Percentiles rank a stretch among this genome's conserved stretches.
Conservation (phyloP, 2,329 filamentous ascomycete species). For the Monosporascus ibericus region DNA sequence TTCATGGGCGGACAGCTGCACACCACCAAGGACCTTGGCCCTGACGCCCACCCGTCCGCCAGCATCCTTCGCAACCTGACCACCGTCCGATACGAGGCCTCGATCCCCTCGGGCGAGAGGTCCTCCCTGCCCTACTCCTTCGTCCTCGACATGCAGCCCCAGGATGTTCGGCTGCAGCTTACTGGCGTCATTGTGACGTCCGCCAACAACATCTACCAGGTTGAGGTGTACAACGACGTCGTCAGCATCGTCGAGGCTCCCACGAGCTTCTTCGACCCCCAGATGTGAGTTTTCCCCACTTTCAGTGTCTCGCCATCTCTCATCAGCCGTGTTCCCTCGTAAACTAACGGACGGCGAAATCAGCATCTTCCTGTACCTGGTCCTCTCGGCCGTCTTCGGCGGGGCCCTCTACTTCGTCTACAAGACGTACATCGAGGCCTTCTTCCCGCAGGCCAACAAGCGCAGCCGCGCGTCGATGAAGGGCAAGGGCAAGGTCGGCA, state of each 20-base stretch:
- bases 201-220: slow-evolving; percentile 65
- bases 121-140: slow-evolving; percentile 78
- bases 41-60: slow-evolving; percentile 39
- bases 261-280: slow-evolving; percentile 86
- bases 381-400: slow-evolving; percentile 72
- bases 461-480: slow-evolving; percentile 55
- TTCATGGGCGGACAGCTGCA: slow-evolving; percentile 72
- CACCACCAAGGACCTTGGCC: slow-evolving; percentile 46
- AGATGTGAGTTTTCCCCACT: slow-evolving; percentile 63
- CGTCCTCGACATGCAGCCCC: slow-evolving; percentile 84
- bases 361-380: slow-evolving; percentile 95
- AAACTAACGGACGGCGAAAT: too few species aligned
- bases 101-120: slow-evolving; percentile 69
- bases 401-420: slow-evolving; percentile 94
- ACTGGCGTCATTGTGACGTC: slow-evolving; percentile 65
- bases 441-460: slow-evolving; percentile 82
- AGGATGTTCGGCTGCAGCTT: slow-evolving; percentile 76
- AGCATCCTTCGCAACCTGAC: slow-evolving; percentile 80
- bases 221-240: slow-evolving; percentile 74
- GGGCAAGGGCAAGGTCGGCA: slow-evolving; percentile 49
- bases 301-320: slow-evolving; percentile 47
- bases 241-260: slow-evolving; percentile 86
- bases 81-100: slow-evolving; percentile 63
- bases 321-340: background rate
- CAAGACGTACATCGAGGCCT: slow-evolving; percentile 92